Evolutionary conservation across 148 eudicot genomes (phyloP).

Genomic region (Tetragonia tetragonoides): DNA sequence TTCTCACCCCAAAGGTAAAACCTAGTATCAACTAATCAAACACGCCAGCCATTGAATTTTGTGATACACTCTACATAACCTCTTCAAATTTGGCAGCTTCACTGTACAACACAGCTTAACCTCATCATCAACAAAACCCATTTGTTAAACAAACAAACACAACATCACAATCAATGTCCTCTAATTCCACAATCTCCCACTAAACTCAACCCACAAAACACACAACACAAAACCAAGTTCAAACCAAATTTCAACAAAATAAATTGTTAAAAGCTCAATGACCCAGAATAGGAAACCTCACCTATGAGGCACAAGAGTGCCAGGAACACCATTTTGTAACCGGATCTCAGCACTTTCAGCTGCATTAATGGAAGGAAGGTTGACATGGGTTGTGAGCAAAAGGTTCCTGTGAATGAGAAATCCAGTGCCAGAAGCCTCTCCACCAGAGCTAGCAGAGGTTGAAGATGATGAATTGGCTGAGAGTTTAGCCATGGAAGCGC

Average conservation of each 20-base stretch:
- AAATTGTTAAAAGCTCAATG: neutral
- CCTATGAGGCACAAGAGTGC: conserved; percentile 82
- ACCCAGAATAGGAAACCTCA: conserved; percentile 16
- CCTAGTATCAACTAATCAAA: neutral
- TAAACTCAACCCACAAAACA: conserved; percentile 16
- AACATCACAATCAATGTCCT: neutral
- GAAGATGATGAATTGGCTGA: conserved; percentile 15
- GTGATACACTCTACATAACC: neutral
- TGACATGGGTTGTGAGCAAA: conserved; percentile 74
- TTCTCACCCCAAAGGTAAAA: neutral
- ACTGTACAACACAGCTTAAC: no score
- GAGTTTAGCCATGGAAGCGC: conserved; percentile 63
- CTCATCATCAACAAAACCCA: conserved; percentile 3
- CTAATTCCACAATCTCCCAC: neutral
- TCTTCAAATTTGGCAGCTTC: neutral
- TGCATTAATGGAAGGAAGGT: conserved; percentile 70
- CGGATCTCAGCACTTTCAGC: conserved; percentile 80
- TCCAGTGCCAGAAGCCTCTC: conserved; percentile 48
- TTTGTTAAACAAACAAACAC: neutral
- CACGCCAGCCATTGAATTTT: no score
- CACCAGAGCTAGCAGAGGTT: conserved; percentile 23
- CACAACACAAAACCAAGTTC: neutral
- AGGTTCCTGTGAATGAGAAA: conserved; percentile 77
- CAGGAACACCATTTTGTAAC: conserved; percentile 67
- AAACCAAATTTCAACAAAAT: neutral